A percentile compares a stretch with the other conserved stretches of the same genome.
These are phyloP conservation scores for Hymenoscyphus albidus DNA, from an alignment of 2,329 filamentous ascomycete genomes.

Conservation along the genomic window DNA sequence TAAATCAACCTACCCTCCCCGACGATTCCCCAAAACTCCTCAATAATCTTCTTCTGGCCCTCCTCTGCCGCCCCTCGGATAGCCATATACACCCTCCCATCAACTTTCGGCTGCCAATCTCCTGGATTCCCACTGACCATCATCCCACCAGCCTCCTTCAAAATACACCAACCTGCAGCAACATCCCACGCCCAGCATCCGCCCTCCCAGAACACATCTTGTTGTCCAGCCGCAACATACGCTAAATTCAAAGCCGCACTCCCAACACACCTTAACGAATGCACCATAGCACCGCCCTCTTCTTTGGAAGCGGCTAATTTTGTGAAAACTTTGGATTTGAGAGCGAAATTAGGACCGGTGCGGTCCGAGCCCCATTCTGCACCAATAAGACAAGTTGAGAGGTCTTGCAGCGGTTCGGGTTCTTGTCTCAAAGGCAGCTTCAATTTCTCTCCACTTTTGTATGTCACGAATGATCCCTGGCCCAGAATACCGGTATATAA, in stretches of 20 bases:
- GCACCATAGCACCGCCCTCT: constrained; percentile 70
- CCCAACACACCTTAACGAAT: constrained; percentile 66
- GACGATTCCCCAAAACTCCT: constrained; percentile 62
- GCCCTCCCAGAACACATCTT: constrained; percentile 78
- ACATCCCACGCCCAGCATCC: constrained; percentile 87
- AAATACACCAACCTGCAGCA: constrained; percentile 74
- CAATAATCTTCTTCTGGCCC: constrained; percentile 58
- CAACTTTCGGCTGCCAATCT: constrained; percentile 60
- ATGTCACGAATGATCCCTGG: constrained; percentile 55
- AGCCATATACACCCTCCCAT: constrained; percentile 59
- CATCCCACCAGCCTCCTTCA: constrained; percentile 68
- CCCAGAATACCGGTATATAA: constrained; percentile 68
- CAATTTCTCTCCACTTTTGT: constrained; percentile 38
- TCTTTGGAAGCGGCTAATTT: constrained; percentile 56
- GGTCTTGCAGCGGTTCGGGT: constrained; percentile 53
- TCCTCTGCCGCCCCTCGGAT: constrained; percentile 53
- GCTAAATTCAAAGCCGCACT: constrained; percentile 74
- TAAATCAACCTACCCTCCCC: constrained; percentile 46
- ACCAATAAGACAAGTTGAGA: constrained; percentile 62
- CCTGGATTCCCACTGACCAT: constrained; percentile 72
- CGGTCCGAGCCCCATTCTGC: constrained; percentile 72
- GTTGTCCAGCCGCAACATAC: constrained; percentile 63
- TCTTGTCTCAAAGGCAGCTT: constrained; percentile 45
- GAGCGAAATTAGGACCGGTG: constrained; percentile 64
- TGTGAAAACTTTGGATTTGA: constrained; percentile 65